Conservation (phyloP, 2,329 filamentous ascomycete species). For the Hymenoscyphus repandus region DNA sequence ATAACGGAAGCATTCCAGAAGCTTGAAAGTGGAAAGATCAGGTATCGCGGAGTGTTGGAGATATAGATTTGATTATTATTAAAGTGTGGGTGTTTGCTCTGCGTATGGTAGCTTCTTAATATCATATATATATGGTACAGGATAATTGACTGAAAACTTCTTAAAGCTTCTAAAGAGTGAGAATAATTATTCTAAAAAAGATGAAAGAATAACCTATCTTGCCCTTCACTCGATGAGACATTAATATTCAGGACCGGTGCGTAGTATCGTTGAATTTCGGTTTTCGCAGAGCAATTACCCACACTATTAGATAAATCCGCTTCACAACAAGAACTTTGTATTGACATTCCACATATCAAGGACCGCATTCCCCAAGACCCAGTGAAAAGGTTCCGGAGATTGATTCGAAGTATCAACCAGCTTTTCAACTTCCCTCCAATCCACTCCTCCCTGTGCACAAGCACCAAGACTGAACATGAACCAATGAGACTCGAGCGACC, state of each 20-base stretch:
- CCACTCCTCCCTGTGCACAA: neutral
- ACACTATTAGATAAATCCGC: neutral
- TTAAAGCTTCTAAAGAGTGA: too few relatives aligned
- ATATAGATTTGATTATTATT: neutral
- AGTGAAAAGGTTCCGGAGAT: neutral
- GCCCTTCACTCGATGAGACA: too few relatives aligned
- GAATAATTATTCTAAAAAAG: too few relatives aligned
- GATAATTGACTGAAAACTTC: too few relatives aligned
- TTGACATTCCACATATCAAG: neutral
- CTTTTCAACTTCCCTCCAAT: neutral
- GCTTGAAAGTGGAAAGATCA: constrained; percentile 48
- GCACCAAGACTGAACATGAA: neutral
- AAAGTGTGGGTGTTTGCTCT: neutral
- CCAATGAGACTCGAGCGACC: neutral
- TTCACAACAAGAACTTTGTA: neutral
- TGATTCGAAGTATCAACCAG: neutral
- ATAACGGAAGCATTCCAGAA: constrained; percentile 49
- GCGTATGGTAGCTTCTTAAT: too few relatives aligned
- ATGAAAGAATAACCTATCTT: too few relatives aligned
- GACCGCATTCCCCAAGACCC: constrained; percentile 1
- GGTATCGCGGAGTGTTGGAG: constrained; percentile 40
- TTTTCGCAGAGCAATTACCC: too few relatives aligned
- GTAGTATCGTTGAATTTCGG: too few relatives aligned
- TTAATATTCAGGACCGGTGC: too few relatives aligned
- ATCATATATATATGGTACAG: too few relatives aligned